Percentiles rank a stretch among this genome's conserved stretches.
These are phyloP conservation scores for Aspergillus udagawae DNA, from an alignment of 2,329 filamentous ascomycete species.

Conservation along the genomic window DNA sequence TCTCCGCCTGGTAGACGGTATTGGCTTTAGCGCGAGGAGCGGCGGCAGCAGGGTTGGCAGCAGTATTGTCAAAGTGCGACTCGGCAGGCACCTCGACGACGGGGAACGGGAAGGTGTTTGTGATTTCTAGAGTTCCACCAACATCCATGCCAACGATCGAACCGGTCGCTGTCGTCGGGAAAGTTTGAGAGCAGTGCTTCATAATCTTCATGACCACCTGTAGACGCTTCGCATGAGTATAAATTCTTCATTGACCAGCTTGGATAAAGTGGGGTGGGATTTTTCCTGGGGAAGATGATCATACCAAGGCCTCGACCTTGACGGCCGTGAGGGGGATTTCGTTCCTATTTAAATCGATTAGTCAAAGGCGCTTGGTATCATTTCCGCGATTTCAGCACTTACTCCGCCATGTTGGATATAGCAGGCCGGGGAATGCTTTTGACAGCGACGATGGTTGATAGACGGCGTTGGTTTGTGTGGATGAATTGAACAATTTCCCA, in stretches of 20 bases:
- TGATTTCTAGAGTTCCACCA: constrained; percentile 76
- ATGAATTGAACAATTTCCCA: constrained; percentile 28
- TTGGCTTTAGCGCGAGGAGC: constrained; percentile 92
- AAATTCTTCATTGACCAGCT: constrained; percentile 9
- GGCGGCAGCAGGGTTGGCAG: constrained; percentile 73
- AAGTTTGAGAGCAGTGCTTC: constrained; percentile 84
- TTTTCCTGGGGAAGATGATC: constrained; percentile 35
- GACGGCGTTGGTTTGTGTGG: constrained; percentile 28
- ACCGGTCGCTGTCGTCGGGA: constrained; percentile 85
- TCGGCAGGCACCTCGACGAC: constrained; percentile 69
- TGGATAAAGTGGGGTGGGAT: constrained; percentile 27
- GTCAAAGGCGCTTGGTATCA: background rate
- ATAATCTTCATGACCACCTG: constrained; percentile 97
- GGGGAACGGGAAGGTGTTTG: constrained; percentile 93
- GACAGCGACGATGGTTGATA: constrained; percentile 16
- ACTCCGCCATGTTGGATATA: constrained; percentile 32
- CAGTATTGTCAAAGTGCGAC: constrained; percentile 64
- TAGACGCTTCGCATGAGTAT: constrained; percentile 23
- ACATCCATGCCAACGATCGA: constrained; percentile 91
- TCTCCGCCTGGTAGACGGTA: constrained; percentile 83
- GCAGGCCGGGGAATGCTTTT: constrained; percentile 16
- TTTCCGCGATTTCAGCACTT: constrained; percentile 6
- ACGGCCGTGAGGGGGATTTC: constrained; percentile 77
- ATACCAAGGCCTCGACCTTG: constrained; percentile 90
- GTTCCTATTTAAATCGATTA: constrained; percentile 45